phyloP scores from a whole-genome alignment of 2,329 filamentous ascomycete species.

The Clonostachys solani region DNA sequence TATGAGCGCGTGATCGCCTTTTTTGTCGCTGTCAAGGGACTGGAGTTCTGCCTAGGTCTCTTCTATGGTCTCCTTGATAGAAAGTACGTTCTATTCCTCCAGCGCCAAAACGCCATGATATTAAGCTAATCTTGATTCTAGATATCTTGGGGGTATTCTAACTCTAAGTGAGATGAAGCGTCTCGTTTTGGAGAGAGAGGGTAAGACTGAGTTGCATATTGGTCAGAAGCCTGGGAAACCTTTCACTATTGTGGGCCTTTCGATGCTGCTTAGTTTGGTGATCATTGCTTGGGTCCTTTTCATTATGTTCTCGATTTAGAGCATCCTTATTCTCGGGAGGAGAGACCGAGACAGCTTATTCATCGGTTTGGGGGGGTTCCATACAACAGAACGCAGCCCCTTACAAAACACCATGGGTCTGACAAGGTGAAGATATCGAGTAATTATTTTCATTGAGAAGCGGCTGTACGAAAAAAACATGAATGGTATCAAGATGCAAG shows the following conservation, averaged over 20 bases:
- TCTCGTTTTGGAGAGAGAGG: conserved; percentile 6
- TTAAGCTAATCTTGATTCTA: not conserved
- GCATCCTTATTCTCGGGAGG: too few species aligned
- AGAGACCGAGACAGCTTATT: too few species aligned
- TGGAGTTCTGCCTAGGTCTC: conserved; percentile 17
- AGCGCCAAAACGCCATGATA: not conserved
- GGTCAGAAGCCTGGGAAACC: conserved; percentile 7
- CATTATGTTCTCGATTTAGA: conserved; percentile 1
- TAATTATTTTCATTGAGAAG: too few species aligned
- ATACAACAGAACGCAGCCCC: too few species aligned
- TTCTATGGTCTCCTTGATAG: conserved; percentile 13
- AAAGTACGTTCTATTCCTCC: not conserved
- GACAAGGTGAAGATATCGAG: too few species aligned
- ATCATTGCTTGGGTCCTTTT: conserved; percentile 13
- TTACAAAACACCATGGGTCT: too few species aligned
- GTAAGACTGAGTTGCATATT: conserved; percentile 5
- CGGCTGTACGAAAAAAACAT: too few species aligned
- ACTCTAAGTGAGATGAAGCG: conserved; percentile 12
- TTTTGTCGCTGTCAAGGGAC: conserved; percentile 14
- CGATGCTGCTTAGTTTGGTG: conserved; percentile 2
- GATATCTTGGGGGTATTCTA: conserved; percentile 8
- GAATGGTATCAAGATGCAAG: too few species aligned
- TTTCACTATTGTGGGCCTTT: conserved; percentile 5
- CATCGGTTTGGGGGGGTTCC: too few species aligned
- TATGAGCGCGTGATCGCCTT: conserved; percentile 16